These are phyloP conservation scores for Chaetomiaceae sp. DNA, from an alignment of 2,329 filamentous ascomycete genomes.

Conservation along the genomic window DNA sequence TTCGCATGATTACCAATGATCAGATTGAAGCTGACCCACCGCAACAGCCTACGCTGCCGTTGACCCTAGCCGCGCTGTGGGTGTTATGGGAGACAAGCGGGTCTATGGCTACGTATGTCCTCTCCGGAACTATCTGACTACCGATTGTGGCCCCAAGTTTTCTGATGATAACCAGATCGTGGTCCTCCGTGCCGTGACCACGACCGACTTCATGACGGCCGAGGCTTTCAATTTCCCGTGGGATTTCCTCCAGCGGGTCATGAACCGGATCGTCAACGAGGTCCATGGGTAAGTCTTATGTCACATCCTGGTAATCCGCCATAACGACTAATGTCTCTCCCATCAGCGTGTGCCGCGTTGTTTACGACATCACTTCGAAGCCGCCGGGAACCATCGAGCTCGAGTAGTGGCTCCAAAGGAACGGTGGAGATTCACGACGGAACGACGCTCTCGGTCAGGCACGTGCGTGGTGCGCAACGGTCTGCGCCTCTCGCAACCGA, in stretches of 20 bases:
- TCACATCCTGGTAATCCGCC: not conserved
- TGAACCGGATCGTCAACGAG: constrained; percentile 23
- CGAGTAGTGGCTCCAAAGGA: constrained; percentile 45
- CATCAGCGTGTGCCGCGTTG: constrained; percentile 18
- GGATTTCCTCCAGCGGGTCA: constrained; percentile 21
- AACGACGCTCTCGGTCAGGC: not conserved
- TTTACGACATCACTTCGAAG: constrained; percentile 48
- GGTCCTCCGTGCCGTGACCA: constrained; percentile 41
- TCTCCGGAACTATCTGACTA: constrained; percentile 12
- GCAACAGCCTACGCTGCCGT: constrained; percentile 38
- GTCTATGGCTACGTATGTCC: constrained; percentile 39
- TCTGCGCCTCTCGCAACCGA: not conserved
- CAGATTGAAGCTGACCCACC: not conserved
- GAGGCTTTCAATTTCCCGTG: constrained; percentile 36
- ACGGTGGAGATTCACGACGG: not conserved
- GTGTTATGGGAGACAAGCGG: constrained; percentile 57
- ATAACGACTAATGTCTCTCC: not conserved
- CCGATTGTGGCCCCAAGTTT: too few species aligned
- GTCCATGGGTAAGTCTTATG: constrained; percentile 16
- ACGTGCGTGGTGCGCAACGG: not conserved
- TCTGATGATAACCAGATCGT: constrained; percentile 31
- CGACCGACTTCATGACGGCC: constrained; percentile 67
- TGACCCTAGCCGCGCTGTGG: constrained; percentile 38
- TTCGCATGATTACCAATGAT: not conserved
- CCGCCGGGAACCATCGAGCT: constrained; percentile 69